Base-by-base conservation (phyloP, 345 rosid species). In the Salix exigua region DNA sequence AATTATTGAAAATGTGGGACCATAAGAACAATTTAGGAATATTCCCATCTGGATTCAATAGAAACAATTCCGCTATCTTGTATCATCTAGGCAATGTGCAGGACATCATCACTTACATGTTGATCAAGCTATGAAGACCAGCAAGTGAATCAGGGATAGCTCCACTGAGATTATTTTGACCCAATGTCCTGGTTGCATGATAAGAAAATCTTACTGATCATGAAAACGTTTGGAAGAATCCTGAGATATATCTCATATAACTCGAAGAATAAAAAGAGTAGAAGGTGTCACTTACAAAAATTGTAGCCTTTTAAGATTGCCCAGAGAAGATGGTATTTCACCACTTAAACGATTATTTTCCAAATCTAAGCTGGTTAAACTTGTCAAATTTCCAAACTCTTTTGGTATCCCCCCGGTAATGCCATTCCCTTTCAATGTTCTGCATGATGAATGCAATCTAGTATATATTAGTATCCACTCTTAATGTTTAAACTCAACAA, bases 391-490 rank as follows among this genome's bases (percentile, higher is more conserved):
- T 55, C 98, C 99, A 72, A 92, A 85, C 69, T 90, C 98, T 63
- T 83, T 75, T n/a, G 99, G 98, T 84, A 96, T 92, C 78, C 53
- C 88, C 75, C 99, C 99, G 31, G 78, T 84, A 77, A 96, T 88
- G 77, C 94, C 97, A 91, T 86, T 94, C 77, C 97, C 99, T 77
- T 87, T 95, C 88, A 94, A 73, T n/a, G 89, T 91, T 74, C 99
- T 96, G 89, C 82, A 75, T 61, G 67, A 79, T 30, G 37, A 79
- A 79, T 68, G 77, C 7, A 58, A 73, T 62, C 72, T 72, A 58
- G 71, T 73, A 67, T 1, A 48, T 37, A 46, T 66, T 35, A 75
- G 75, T 18, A 19, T 17, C 12, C 14, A 31, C 23, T n/a, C 33
- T 58, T 18, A 61, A 23, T 31, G 58, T 55, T 30, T 35, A 61